A percentile compares a stretch with the other conserved stretches of the same genome.
phyloP scores from a whole-genome alignment of 164 flowering plant genomes.

The Akebia trifoliata region DNA sequence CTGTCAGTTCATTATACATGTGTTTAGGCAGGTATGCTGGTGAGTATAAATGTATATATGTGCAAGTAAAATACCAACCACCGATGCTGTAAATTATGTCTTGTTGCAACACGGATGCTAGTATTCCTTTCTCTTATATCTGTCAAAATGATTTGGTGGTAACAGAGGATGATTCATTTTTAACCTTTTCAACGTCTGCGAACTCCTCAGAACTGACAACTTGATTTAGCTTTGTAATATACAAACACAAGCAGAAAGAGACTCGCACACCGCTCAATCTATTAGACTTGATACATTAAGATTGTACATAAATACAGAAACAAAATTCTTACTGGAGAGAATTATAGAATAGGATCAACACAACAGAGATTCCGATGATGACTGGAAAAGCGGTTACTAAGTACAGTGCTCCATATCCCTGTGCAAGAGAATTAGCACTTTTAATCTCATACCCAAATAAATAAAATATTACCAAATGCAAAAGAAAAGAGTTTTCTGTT shows the following conservation, averaged over 20 bases:
- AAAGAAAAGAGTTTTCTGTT: not conserved
- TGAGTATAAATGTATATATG: too few species aligned
- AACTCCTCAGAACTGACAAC: not conserved
- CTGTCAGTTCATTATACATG: too few species aligned
- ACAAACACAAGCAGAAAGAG: not conserved
- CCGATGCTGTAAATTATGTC: too few species aligned
- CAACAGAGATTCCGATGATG: slow-evolving; percentile 87
- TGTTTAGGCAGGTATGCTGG: too few species aligned
- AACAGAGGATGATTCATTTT: too few species aligned
- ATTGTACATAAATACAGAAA: slow-evolving; percentile 6
- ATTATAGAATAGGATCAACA: slow-evolving; percentile 78
- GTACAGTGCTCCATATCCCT: slow-evolving; percentile 93
- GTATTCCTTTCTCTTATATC: too few species aligned
- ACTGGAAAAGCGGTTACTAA: slow-evolving; percentile 79
- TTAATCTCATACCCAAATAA: not conserved
- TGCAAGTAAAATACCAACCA: too few species aligned
- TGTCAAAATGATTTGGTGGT: too few species aligned
- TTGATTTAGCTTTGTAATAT: slow-evolving; percentile 4
- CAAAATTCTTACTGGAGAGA: slow-evolving; percentile 59
- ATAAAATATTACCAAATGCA: not conserved
- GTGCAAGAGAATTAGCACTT: slow-evolving; percentile 31
- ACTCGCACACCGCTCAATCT: not conserved
- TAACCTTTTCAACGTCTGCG: too few species aligned
- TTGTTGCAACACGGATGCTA: too few species aligned
- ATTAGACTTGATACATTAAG: slow-evolving; percentile 1